phyloP scores from a whole-genome alignment of 1,284 basidiomycete species.

The Microbotryum violaceum region DNA sequence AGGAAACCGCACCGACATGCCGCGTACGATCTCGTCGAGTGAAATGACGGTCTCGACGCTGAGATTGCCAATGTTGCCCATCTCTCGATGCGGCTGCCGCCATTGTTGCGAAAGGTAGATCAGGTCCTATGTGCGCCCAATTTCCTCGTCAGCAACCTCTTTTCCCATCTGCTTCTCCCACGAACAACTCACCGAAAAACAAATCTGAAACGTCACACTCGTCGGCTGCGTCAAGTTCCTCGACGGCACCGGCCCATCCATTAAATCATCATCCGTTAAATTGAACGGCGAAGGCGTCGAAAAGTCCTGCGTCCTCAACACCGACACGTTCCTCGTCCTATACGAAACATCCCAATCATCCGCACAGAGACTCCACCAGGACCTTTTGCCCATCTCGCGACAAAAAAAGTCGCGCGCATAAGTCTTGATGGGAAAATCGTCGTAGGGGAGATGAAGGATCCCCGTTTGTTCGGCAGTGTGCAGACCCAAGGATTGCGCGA shows the following conservation, averaged over 20 bases:
- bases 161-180: no score
- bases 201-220: not conserved
- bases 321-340: not conserved
- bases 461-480: not conserved
- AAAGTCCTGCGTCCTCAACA: not conserved
- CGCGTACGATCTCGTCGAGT: not conserved
- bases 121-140: not conserved
- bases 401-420: not conserved
- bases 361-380: conserved; percentile 2
- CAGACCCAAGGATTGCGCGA: not conserved
- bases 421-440: not conserved
- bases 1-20: not conserved
- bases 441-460: not conserved
- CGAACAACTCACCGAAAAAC: no score
- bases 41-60: not conserved
- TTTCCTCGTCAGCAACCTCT: no score
- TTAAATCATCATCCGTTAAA: not conserved
- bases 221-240: not conserved
- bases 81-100: not conserved
- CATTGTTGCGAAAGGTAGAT: not conserved
- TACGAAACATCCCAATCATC: conserved; percentile 6
- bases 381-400: not conserved
- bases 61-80: no score
- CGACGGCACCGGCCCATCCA: not conserved
- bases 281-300: not conserved